Base-by-base conservation (phyloP, 108 stramenopile genomes). In the Aurantiochytrium sp. region DNA sequence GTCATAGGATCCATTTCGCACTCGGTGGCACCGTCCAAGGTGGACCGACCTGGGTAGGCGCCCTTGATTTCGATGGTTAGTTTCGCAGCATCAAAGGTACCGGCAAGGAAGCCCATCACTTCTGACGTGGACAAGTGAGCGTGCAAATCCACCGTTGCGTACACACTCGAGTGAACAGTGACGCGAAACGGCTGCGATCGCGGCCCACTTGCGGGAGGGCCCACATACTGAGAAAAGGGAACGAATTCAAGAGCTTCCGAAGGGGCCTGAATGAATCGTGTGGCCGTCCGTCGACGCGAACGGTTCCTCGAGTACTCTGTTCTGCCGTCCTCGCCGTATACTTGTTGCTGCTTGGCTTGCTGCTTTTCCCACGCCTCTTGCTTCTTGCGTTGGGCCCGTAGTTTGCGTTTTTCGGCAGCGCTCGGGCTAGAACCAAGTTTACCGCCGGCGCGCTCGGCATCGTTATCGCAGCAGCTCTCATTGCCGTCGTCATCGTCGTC, bases 1-100 rank as follows among this genome's bases (percentile, higher is more conserved):
- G 88, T 87, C n/a, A 90, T 92, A 43, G 95, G 94, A 53, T 94
- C 94, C 94, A 95, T 94, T 60, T 95, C 95, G 8, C 94, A 94
- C 72, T 95, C 94, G 58, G 94, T 95, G 29, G 72, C 58, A 5
- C 94, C 94, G 59, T 92, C 88, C 60, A 94, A 92, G 23, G 42
- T 87, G 76, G 76, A 83, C 5, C 45, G 45, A 45, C 76, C 76
- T 23, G 76, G 76, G 51, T 53, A 83, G 25, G 76, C 76, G 45
- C 51, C 51, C 51, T 83, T 53, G 51, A 83, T 53, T 29, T 55
- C 19, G 64, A 93, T 91, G 55, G 83, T 58, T 0, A 91, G 93
- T 42, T 93, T 76, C 28, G 87, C 88, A 88, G 94, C 94, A 5
- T 94, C 94, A 60, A 94, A 95, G 16, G 72, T 87, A 18, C 95